A percentile compares a stretch with the other conserved stretches of the same genome.
Evolutionary conservation across 371 early-diverging fungal species (phyloP).

Genomic region (Mortierella sp.): DNA sequence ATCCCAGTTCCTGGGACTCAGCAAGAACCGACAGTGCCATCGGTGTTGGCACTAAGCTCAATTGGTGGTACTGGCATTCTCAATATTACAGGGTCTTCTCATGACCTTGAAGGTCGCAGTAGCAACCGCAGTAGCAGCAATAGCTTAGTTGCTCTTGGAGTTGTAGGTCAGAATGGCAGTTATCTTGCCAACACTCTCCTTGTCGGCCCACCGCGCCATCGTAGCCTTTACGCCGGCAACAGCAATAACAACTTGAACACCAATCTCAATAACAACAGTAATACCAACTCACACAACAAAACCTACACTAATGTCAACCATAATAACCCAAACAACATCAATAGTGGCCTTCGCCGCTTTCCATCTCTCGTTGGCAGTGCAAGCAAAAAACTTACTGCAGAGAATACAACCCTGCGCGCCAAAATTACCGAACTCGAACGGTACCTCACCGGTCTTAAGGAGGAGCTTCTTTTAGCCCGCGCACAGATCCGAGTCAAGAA

Average conservation of each 20-base stretch:
- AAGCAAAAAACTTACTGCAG: conserved; percentile 30
- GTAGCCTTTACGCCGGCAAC: background rate
- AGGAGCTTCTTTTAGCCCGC: conserved; percentile 38
- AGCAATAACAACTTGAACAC: background rate
- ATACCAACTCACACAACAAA: background rate
- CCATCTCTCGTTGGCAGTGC: conserved; percentile 19
- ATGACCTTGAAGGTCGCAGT: background rate
- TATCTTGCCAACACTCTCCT: background rate
- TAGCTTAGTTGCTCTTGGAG: background rate
- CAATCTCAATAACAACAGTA: conserved; percentile 1
- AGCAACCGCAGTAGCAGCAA: conserved; percentile 2
- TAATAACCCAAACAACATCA: conserved; percentile 5
- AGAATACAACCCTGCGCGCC: conserved; percentile 31
- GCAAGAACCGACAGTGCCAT: conserved; percentile 33
- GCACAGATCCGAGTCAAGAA: conserved; percentile 36
- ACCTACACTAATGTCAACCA: background rate
- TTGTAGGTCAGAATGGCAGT: background rate
- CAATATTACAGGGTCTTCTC: conserved; percentile 4
- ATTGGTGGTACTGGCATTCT: conserved; percentile 1
- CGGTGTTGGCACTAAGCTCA: background rate
- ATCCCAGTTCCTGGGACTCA: conserved; percentile 45
- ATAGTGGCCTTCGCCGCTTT: conserved; percentile 27
- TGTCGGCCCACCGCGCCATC: background rate
- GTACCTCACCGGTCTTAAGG: conserved; percentile 49
- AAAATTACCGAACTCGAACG: conserved; percentile 49